A percentile compares a stretch with the other conserved stretches of the same genome.
These are phyloP conservation scores for Fragilaria radians DNA, from an alignment of 108 stramenopile species.

Conservation along the genomic window DNA sequence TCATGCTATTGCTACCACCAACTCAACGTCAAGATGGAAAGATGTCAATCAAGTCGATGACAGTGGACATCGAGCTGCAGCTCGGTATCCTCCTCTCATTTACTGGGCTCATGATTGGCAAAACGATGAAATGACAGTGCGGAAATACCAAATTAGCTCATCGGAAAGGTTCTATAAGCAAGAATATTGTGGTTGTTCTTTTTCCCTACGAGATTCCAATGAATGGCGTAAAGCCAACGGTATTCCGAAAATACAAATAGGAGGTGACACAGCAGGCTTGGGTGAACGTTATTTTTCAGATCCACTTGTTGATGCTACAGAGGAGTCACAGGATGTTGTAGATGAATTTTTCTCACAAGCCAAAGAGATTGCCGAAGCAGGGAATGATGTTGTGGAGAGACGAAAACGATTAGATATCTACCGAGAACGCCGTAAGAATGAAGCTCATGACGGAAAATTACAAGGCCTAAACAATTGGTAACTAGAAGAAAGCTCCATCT, in stretches of 20 bases:
- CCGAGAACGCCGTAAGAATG: conserved; percentile 36
- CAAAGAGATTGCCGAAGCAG: conserved; percentile 33
- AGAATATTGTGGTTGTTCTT: conserved; percentile 62
- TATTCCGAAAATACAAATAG: conserved; percentile 43
- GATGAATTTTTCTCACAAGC: conserved; percentile 60
- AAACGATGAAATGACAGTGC: conserved; percentile 42
- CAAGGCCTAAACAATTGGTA: conserved; percentile 60
- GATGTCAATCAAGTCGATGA: conserved; percentile 50
- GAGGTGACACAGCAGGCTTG: conserved; percentile 47
- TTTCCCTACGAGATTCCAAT: conserved; percentile 44
- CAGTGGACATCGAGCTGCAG: conserved; percentile 31
- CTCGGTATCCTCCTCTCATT: conserved; percentile 24
- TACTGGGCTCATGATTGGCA: conserved; percentile 48
- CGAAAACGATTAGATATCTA: conserved; percentile 37
- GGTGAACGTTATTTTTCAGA: conserved; percentile 51
- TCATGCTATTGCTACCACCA: conserved; percentile 53
- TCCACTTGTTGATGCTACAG: conserved; percentile 46
- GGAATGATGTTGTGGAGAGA: conserved; percentile 28
- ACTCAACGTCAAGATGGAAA: conserved; percentile 53
- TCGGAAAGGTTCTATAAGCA: conserved; percentile 52
- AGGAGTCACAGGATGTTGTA: conserved; percentile 59
- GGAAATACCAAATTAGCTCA: conserved; percentile 52
- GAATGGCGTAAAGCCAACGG: conserved; percentile 49
- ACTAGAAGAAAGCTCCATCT: no score
- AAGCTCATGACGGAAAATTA: conserved; percentile 30